Evolutionary conservation across 768 basidiomycete species (phyloP), one percentile per base, ranked within the genome.

Genomic region (Collybia sp.): DNA sequence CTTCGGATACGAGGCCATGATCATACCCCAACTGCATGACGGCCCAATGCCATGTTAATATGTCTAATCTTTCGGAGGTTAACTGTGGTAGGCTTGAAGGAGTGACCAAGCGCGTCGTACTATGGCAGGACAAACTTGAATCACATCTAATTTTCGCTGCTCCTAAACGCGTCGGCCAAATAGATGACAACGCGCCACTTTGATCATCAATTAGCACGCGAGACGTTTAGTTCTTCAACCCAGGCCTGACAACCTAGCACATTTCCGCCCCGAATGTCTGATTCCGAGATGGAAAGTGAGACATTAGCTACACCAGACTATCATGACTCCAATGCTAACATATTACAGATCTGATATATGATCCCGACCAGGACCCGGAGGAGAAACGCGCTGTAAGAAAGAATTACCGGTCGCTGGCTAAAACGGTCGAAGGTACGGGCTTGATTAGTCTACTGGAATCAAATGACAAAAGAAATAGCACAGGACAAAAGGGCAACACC

Each of bases 301-400:
- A 25, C 12, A 41, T 30, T 30, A 40, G 33, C 37, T 30, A 51
- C 47, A 47, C 33, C 45, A 17, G 16, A 15, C 5, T 1, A 30
- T 18, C 15, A n/a, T n/a, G 25, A 25, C 8, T 25, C 25, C 25
- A 25, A 8, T 8, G 8, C 25, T 25, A 25, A 25, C 25, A 8
- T 37, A 13, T 16, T 41, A 32, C 42, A 58, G 70, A 68, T 42
- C 63, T 76, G 13, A 67, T 73, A 11, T 93, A 88, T 58, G 87
- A 93, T 58, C 89, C 89, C 9, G 87, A 93, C 61, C 90, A 93
- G 59, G 77, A 92, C 68, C 80, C 83, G 4, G 83, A 86, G 50
- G 84, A 88, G 59, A 84, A 86, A 62, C 82, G 91, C 52, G 72
- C 72, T 34, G 68, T 93, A 6, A 75, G 91, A 36, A 82, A 82